Base-by-base conservation (phyloP, 352 stramenopile genomes). In the Globisporangium parvum region DNA sequence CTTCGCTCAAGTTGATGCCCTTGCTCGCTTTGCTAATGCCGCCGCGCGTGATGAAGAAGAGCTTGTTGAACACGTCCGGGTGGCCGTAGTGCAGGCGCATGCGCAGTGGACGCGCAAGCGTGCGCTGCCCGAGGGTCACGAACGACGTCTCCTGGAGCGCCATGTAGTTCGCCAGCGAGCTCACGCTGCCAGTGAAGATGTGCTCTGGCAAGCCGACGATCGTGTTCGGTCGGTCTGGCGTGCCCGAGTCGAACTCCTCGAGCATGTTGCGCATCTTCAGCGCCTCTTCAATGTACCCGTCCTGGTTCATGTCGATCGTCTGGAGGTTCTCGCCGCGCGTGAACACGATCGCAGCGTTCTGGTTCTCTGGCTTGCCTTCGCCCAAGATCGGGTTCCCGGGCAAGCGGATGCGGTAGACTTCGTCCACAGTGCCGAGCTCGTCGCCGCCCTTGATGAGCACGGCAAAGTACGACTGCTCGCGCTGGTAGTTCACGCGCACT, bases 261-360 rank as follows among this genome's bases (percentile, higher is more conserved):
- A 99, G 80, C 69, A 98, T 80, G 68, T 99, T 99, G 52, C 96
- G 87, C 96, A 99, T 99, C 74, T 99, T 99, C 6, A 99, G 76
- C 6, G 91, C 87, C 71, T 99, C 97, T 65, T 99, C 97, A 44
- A 99, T 97, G 71, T 99, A 99, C 46, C 95, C 95, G 69, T 98
- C 94, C 67, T 99, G 97, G 74, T 99, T 99, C 97, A 99, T 99
- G 69, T 99, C 97, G 71, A 99, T 99, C 11, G 96, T 98, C 76
- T 99, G 97, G 47, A 99, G 60, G 46, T 96, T 97, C 71, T 99
- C 95, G 59, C 96, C 96, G 24, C 97, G 85, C 9, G 96, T 98
- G 70, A 99, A 99, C 56, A 99, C 98, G 60, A 99, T 96, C 4
- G 97, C 97, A 11, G 98, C 84, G 64, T 99, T 99, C 63, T 99